Evolutionary conservation across 257 asterid species (phyloP).

Genomic region (Solanum tarijense): DNA sequence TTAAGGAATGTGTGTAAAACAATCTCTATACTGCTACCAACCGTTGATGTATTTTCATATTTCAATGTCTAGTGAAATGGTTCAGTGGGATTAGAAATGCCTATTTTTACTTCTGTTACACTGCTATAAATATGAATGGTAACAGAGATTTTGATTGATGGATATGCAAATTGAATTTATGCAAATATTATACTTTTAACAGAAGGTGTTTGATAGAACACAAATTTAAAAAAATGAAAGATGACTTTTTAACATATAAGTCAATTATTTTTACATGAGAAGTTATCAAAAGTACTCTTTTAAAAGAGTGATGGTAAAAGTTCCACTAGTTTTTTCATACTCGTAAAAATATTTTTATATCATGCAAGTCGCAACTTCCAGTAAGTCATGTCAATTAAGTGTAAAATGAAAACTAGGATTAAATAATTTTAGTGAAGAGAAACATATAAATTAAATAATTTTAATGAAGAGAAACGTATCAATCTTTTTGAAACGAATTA

Average conservation of each 20-base stretch:
- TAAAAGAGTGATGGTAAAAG: neutral
- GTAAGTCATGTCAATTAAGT: neutral
- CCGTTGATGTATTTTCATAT: neutral
- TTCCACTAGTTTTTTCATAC: neutral
- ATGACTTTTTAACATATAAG: neutral
- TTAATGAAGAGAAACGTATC: neutral
- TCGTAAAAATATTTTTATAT: neutral
- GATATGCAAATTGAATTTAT: neutral
- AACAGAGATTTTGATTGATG: neutral
- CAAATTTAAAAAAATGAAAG: neutral
- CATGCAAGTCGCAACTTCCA: neutral
- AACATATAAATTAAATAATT: neutral
- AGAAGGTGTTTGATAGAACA: neutral
- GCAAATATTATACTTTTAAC: neutral
- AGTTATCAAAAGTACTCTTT: neutral
- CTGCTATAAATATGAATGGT: neutral
- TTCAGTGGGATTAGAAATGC: neutral
- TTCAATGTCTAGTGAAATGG: neutral
- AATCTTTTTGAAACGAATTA: neutral
- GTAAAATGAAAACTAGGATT: neutral
- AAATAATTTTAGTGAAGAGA: neutral
- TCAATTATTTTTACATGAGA: neutral
- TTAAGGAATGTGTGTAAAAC: neutral
- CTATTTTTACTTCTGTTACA: neutral
- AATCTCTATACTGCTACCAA: neutral